Base-by-base conservation (phyloP, 768 basidiomycete species). In the Boletales sp. region DNA sequence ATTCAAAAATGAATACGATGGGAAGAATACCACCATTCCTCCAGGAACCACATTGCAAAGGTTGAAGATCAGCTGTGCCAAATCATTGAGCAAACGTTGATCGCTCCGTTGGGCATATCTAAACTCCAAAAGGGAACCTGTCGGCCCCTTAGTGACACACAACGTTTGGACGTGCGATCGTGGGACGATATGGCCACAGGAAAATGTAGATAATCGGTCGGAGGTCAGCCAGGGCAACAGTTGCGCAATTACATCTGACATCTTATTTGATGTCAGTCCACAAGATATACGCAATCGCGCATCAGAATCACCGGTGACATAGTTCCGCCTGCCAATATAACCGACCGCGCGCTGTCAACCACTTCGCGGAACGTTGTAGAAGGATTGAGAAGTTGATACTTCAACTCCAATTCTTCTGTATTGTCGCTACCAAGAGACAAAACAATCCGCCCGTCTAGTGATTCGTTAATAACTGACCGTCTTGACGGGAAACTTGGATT, bases 251-350 rank as follows among this genome's bases (percentile, higher is more conserved):
- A 97, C 81, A 65, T 96, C 94, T n/a, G 86, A 83, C 44, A 95
- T 87, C 94, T 96, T 59, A 31, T 12, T 28, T 38, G 41, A 19
- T 18, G 38, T 55, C 37, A 58, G 51, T 30, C 46, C 41, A 35
- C 39, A 28, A 30, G 25, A 48, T 41, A 41, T 14, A 12, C 18
- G n/a, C 15, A 17, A 17, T 1, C 0, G 14, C 8, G 18, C 49
- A 40, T 59, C 71, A 46, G n/a, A 70, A 75, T 46, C 47, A 96
- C 92, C n/a, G 95, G 95, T 8, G 93, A 92, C 96, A 99, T 97
- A 0, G 95, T 99, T 5, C 95, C 95, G 9, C 95, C 95, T 8
- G 96, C 95, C 35, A 99, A 74, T 28, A 98, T 71, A n/a, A 98
- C 84, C 3, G 88, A 79, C 34, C 91, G 74, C 1, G 94, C 91